Conservation (phyloP, 345 rosid genomes). For the Acer yangbiense region DNA sequence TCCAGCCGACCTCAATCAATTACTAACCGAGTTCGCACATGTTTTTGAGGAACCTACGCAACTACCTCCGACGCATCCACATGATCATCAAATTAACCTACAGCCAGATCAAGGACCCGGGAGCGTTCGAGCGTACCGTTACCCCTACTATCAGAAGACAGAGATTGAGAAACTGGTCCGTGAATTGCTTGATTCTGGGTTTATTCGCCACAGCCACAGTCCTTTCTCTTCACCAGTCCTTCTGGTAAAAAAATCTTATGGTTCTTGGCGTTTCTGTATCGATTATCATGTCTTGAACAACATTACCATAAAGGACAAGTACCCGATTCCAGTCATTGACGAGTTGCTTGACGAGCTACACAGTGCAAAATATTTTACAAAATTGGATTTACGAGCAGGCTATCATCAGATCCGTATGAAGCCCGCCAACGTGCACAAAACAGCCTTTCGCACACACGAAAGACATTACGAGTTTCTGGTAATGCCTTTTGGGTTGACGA, state of each 20-base stretch:
- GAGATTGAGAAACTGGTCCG: no score
- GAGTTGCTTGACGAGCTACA: neutral
- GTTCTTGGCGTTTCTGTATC: neutral
- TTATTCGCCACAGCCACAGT: no score
- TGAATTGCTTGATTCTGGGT: neutral
- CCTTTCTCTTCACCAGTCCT: no score
- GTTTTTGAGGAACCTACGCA: no score
- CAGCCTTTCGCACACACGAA: neutral
- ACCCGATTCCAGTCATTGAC: neutral
- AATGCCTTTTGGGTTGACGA: neutral
- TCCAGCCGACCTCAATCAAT: no score
- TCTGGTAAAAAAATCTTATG: neutral
- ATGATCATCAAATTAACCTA: no score
- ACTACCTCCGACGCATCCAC: no score
- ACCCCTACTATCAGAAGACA: neutral
- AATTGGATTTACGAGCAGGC: neutral
- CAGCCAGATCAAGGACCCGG: neutral
- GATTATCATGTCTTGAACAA: neutral
- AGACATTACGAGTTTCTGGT: neutral
- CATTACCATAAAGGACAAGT: neutral
- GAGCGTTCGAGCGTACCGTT: neutral
- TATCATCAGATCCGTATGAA: neutral
- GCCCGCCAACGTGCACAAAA: neutral
- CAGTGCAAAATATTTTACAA: neutral
- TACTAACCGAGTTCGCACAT: no score